Conservation (phyloP, 2,329 filamentous ascomycete genomes). For the Alternaria solani region DNA sequence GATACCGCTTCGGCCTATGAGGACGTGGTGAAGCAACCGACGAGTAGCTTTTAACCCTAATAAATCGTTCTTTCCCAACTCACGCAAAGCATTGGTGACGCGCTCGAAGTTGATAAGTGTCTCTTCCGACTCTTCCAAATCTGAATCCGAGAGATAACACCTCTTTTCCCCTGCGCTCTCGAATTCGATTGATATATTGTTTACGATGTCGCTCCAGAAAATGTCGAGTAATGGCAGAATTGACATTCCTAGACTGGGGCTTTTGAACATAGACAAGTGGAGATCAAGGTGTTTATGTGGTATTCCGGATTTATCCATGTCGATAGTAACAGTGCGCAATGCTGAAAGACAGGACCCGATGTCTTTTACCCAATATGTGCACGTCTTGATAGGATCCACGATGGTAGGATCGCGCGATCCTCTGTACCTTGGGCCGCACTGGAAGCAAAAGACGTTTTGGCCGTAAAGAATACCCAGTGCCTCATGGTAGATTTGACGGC, state of each 20-base stretch:
- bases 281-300: too few species aligned
- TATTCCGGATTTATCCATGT: neutral
- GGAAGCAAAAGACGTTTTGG: neutral
- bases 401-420: too few species aligned
- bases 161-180: too few species aligned
- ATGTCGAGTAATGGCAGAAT: too few species aligned
- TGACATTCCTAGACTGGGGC: too few species aligned
- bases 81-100: rapidly evolving
- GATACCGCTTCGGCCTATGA: rapidly evolving
- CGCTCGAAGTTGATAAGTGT: too few species aligned
- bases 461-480: neutral
- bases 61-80: neutral
- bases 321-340: neutral
- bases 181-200: too few species aligned
- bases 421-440: rapidly evolving
- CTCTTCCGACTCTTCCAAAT: too few species aligned
- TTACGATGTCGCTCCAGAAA: too few species aligned
- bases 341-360: neutral
- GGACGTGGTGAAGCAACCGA: rapidly evolving
- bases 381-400: neutral
- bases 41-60: neutral
- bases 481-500: neutral
- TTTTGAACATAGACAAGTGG: too few species aligned
- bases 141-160: too few species aligned
- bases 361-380: neutral